Base-by-base conservation (phyloP, 75 land plant species). In the Pseudotsuga menziesii region DNA sequence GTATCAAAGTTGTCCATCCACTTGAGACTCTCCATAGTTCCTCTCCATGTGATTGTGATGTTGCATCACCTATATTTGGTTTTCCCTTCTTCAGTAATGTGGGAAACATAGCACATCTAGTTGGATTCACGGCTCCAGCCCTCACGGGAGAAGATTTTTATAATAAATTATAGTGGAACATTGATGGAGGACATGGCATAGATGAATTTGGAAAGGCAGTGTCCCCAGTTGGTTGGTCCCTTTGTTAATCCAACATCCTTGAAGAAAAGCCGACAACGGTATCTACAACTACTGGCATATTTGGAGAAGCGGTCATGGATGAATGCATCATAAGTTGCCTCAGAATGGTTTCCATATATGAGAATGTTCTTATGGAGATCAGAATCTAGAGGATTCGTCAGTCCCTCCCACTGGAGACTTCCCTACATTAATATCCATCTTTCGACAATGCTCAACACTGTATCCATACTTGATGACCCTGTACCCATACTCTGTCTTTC, bases 91-190 rank as follows among this genome's bases (percentile, higher is more conserved):
- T 89, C 94, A 0, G 84, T 88, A 2, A 88, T 83, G 61, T 88
- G 90, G 4, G 94, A 93, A 19, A 94, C 93, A 62, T 81, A 94
- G 39, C 97, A 93, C 73, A 89, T 89, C 93, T 91, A 95, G 61
- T 95, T 90, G 3, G 93, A 93, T 71, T 91, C 89, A 78, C 76
- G 69, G 81, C 85, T 78, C 95, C 95, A 92, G 5, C 88, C 86
- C 80, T 91, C 92, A 78, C 86, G 55, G 71, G 92, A 83, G 66
- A 83, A 44, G 13, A 92, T 84, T 70, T 74, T 77, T 17, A 87
- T 35, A 2, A 84, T 76, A 59, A 92, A 81, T 14, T 82, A 83
- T 1, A 86, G 83, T 4, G 92, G 98, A 20, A 87, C 57, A 3
- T 59, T 56, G 1, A 89, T 62, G 14, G 75, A 22, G 9, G 93